These are phyloP conservation scores for Lasiosphaeria hispida DNA, from an alignment of 495 filamentous ascomycete genomes.

Conservation along the genomic window DNA sequence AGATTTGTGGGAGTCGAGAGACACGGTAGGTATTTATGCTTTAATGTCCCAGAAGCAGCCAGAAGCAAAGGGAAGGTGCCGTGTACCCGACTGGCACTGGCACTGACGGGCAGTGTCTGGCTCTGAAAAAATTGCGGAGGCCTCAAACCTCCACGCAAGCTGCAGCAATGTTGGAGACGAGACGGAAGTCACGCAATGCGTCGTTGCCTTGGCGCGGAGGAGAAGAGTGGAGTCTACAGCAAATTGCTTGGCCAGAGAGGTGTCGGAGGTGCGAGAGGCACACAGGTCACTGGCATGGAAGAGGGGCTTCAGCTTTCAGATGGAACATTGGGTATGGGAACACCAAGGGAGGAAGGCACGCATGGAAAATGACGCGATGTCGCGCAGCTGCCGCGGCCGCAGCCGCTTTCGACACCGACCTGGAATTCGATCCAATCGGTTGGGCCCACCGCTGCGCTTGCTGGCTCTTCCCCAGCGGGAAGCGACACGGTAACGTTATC, in stretches of 20 bases:
- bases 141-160: not conserved
- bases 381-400: not conserved
- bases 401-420: not conserved
- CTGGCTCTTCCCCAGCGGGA: not conserved
- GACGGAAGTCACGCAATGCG: slow-evolving; percentile 2
- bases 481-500: not conserved
- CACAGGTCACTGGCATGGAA: not conserved
- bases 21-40: not conserved
- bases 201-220: not conserved
- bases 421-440: not conserved
- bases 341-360: not conserved
- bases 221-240: not conserved
- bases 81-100: not conserved
- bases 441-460: not conserved
- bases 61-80: not conserved
- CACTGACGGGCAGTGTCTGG: too few relatives aligned
- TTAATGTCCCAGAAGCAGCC: not conserved
- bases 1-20: not conserved
- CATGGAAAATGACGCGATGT: not conserved
- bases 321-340: not conserved
- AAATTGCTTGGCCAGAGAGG: not conserved
- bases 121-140: not conserved
- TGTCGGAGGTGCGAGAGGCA: not conserved
- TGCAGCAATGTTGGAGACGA: not conserved
- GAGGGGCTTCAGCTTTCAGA: too few relatives aligned